Evolutionary conservation across 2,329 filamentous ascomycete genomes (phyloP), one percentile per base, ranked within the genome.

Genomic region (Lizonia empirigonia): DNA sequence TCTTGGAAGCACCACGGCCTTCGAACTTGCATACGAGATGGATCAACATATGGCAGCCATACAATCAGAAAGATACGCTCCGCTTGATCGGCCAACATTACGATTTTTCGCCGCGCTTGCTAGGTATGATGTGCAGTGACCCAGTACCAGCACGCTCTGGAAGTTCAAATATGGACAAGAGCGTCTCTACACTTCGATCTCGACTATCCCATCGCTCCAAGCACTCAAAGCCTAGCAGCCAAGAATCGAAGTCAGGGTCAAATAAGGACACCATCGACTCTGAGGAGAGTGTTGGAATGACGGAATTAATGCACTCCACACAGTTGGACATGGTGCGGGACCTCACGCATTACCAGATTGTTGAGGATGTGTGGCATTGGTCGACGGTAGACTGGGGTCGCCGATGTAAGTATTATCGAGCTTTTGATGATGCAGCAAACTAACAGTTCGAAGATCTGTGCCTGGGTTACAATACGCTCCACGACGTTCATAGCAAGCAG

Each of bases 31-130:
- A 77, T 53, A 85, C 88, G 4, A 79, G 87, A 69, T 91, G 88
- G 88, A 89, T 91, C 59, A 89, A 91, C 56, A 80, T 91, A 20
- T 91, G 87, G 85, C 79, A 82, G 37, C 87, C 87, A 0, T 82
- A 84, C 60, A 70, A 73, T 15, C 86, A 90, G 60, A 76, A 74
- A 27, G 76, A 81, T 3, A 65, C 81, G 8, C 77, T 91, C 35
- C 76, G 77, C 58, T 74, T 78, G 15, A 32, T 91, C 19, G 85
- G 83, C 13, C 74, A 76, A 27, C 77, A 82, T 40, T 91, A 90
- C 67, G 82, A 82, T 36, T 87, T 91, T 59, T 89, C 88, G 0
- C 82, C 82, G 22, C 79, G 88, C 42, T 75, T 91, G 12, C 77
- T 82, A 15, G 83, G 81, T 5, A 76, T 90, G 64, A 86, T 90